A percentile compares a stretch with the other conserved stretches of the same genome.
Evolutionary conservation across 208 protist species (phyloP).

Genomic region (Wallacemonas sp.): DNA sequence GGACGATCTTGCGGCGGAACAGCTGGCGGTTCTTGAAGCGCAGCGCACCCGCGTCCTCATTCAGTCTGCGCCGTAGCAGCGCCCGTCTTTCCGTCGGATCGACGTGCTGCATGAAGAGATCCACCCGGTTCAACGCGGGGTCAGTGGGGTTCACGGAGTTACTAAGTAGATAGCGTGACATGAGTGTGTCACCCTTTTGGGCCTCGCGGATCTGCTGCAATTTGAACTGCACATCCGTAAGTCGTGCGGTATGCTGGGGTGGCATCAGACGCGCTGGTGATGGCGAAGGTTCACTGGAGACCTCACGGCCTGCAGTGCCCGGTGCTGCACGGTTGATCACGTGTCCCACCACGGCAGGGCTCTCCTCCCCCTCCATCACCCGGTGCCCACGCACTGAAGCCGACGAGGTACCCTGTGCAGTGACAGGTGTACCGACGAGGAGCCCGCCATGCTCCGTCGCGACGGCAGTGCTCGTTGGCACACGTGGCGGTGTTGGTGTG

Average conservation of each 20-base stretch:
- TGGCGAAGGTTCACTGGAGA: neutral
- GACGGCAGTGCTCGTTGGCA: constrained; percentile 13
- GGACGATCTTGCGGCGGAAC: constrained; percentile 75
- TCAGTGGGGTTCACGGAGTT: constrained; percentile 29
- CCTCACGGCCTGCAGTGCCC: constrained; percentile 2
- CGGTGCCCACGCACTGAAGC: neutral
- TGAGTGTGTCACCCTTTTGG: constrained; percentile 32
- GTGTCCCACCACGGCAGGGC: neutral
- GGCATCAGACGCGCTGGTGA: neutral
- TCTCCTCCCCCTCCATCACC: neutral
- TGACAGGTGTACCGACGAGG: neutral
- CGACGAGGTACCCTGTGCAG: neutral
- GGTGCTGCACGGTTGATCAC: neutral
- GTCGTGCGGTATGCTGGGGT: constrained; percentile 13
- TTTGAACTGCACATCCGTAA: constrained; percentile 53
- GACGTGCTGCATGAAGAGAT: constrained; percentile 18
- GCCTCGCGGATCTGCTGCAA: constrained; percentile 38
- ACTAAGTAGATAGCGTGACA: constrained; percentile 47
- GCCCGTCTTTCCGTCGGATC: constrained; percentile 4
- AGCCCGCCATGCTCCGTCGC: neutral
- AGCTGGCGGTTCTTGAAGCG: constrained; percentile 65
- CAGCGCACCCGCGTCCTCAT: constrained; percentile 12
- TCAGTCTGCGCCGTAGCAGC: constrained; percentile 12
- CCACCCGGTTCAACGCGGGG: neutral
- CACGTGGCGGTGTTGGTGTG: constrained; percentile 14